Conservation (phyloP, 176 grass and related monocot species). For the Bothriochloa decipiens region DNA sequence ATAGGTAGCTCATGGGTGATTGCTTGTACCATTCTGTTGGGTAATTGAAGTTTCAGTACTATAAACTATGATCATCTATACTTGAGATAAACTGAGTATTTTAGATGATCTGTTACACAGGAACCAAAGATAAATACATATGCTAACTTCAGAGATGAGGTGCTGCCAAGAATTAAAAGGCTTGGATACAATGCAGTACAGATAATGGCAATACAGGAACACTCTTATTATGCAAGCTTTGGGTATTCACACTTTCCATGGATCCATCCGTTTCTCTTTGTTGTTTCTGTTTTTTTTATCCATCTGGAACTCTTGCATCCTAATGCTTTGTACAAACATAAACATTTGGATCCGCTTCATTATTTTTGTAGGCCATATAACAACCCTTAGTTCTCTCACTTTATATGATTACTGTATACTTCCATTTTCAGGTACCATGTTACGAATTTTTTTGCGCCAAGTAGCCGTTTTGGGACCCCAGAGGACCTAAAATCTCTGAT, state of each 20-base stretch:
- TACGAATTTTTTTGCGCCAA: slow-evolving; percentile 97
- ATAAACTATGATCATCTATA: slow-evolving; percentile 9
- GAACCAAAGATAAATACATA: slow-evolving; percentile 96
- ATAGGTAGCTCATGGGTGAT: background rate
- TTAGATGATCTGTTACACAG: slow-evolving; percentile 50
- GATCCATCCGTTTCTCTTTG: slow-evolving; percentile 23
- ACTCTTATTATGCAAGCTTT: slow-evolving; percentile 97
- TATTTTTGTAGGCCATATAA: background rate
- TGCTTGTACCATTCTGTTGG: slow-evolving; percentile 14
- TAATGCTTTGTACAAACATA: background rate
- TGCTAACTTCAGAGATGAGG: slow-evolving; percentile 92
- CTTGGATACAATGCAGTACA: slow-evolving; percentile 98
- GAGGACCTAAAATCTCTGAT: slow-evolving; percentile 97
- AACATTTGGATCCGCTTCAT: slow-evolving; percentile 6
- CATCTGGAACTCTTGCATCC: slow-evolving; percentile 26
- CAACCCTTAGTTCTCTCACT: slow-evolving; percentile 15
- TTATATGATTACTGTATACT: slow-evolving; percentile 21
- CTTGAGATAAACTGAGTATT: slow-evolving; percentile 36
- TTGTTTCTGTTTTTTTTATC: slow-evolving; percentile 10
- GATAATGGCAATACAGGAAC: slow-evolving; percentile 99
- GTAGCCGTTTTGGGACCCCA: slow-evolving; percentile 96
- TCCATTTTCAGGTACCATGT: slow-evolving; percentile 82
- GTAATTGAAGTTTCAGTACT: slow-evolving; percentile 3
- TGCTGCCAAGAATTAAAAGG: slow-evolving; percentile 91
- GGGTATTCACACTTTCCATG: slow-evolving; percentile 53